A percentile compares a stretch with the other conserved stretches of the same genome.
phyloP scores from a whole-genome alignment of 2,329 filamentous ascomycete species.

The Aspergillus brasiliensis region DNA sequence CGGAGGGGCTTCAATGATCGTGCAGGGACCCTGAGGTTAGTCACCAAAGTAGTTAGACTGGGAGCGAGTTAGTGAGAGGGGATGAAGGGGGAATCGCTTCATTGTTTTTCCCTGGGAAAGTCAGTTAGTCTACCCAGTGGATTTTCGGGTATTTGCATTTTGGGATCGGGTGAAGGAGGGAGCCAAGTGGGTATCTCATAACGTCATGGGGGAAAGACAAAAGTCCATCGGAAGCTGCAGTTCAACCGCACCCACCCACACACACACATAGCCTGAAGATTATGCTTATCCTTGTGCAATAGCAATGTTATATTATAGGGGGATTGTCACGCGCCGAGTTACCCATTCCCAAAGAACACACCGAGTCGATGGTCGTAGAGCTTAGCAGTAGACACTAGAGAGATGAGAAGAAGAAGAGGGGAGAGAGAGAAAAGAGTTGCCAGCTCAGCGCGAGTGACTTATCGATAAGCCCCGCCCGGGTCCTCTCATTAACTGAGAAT shows the following conservation, averaged over 20 bases:
- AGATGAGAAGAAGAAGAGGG: background rate
- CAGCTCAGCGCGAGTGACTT: slow-evolving; percentile 16
- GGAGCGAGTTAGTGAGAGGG: background rate
- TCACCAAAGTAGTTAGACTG: background rate
- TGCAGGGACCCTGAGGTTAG: no score
- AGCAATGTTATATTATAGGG: background rate
- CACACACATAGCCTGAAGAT: no score
- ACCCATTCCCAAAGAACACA: background rate
- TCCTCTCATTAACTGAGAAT: no score
- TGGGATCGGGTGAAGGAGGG: slow-evolving; percentile 6
- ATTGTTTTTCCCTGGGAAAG: slow-evolving; percentile 4
- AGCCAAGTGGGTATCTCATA: slow-evolving; percentile 6
- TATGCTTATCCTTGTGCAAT: no score
- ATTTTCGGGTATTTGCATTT: slow-evolving; percentile 8
- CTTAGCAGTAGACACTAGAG: background rate
- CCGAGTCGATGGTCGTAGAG: background rate
- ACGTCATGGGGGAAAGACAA: slow-evolving; percentile 5
- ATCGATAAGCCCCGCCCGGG: slow-evolving; percentile 26
- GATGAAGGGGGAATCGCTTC: background rate
- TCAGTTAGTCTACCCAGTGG: background rate
- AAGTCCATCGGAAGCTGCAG: slow-evolving; percentile 1
- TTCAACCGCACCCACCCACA: background rate
- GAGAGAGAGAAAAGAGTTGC: slow-evolving; percentile 5
- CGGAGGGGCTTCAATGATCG: slow-evolving; percentile 12
- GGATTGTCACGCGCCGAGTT: slow-evolving; percentile 1